Evolutionary conservation across 192 early-diverging fungal genomes (phyloP).

Genomic region (Mortierella antarctica): DNA sequence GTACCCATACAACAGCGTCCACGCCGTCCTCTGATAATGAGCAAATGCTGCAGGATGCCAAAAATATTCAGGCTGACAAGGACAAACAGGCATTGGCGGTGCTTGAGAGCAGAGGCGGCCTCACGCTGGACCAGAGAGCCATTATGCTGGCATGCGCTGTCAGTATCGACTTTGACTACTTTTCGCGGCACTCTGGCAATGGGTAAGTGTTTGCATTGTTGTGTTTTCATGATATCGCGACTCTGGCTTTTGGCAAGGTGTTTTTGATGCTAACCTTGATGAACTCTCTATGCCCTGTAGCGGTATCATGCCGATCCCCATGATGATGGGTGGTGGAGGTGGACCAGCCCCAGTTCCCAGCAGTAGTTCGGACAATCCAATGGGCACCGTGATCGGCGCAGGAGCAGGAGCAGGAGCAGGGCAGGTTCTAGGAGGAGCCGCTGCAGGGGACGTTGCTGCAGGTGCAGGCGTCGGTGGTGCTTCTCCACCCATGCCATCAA

Average conservation of each 20-base stretch:
- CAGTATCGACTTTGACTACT: slow-evolving; percentile 92
- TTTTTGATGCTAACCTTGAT: not conserved
- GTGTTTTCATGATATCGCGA: not conserved
- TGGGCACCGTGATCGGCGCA: slow-evolving; percentile 30
- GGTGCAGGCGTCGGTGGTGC: slow-evolving; percentile 27
- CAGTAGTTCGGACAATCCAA: slow-evolving; percentile 16
- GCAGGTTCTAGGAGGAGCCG: slow-evolving; percentile 22
- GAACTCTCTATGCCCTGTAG: slow-evolving; percentile 12
- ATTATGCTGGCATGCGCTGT: slow-evolving; percentile 85
- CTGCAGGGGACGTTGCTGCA: slow-evolving; percentile 14
- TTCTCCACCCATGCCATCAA: slow-evolving; percentile 3
- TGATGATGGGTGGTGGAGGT: slow-evolving; percentile 58
- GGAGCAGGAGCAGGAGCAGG: slow-evolving; percentile 33
- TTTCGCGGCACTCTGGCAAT: slow-evolving; percentile 74
- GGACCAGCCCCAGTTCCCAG: slow-evolving; percentile 46
- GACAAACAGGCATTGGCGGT: slow-evolving; percentile 36
- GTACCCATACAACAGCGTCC: not conserved
- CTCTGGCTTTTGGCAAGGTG: not conserved
- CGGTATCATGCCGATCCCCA: slow-evolving; percentile 53
- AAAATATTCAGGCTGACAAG: slow-evolving; percentile 31
- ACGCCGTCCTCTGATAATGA: not conserved
- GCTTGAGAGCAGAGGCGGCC: slow-evolving; percentile 48
- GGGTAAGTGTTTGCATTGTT: slow-evolving; percentile 26
- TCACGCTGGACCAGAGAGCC: slow-evolving; percentile 84
- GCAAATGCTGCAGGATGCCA: slow-evolving; percentile 10